A percentile compares a stretch with the other conserved stretches of the same genome.
Evolutionary conservation across 2,329 filamentous ascomycete genomes (phyloP).

Genomic region (Setomelanomma holmii): DNA sequence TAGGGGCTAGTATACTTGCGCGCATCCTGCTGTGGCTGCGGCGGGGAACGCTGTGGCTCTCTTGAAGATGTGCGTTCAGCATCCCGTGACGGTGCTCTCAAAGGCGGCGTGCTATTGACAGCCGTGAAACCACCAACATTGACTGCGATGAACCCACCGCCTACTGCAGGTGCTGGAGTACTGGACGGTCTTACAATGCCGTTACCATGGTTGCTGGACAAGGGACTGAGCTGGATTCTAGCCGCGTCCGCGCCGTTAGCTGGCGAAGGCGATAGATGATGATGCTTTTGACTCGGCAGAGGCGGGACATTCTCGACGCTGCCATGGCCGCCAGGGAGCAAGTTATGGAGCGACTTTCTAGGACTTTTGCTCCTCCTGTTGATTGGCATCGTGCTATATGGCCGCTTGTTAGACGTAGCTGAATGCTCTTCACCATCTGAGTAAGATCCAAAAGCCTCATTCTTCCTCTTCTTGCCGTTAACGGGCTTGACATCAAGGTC

Average conservation of each 20-base stretch:
- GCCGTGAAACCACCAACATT: slow-evolving; percentile 33
- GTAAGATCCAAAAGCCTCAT: slow-evolving; percentile 33
- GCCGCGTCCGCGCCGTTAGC: slow-evolving; percentile 24
- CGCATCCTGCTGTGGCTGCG: slow-evolving; percentile 17
- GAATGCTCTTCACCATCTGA: slow-evolving; percentile 42
- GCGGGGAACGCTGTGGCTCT: slow-evolving; percentile 22
- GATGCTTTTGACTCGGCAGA: slow-evolving; percentile 25
- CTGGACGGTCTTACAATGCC: slow-evolving; percentile 24
- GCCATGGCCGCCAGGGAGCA: slow-evolving; percentile 26
- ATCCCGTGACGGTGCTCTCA: slow-evolving; percentile 20
- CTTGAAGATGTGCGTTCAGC: slow-evolving; percentile 16
- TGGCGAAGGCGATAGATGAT: slow-evolving; percentile 26
- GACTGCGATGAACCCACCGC: slow-evolving; percentile 28
- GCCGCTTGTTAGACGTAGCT: slow-evolving; percentile 35
- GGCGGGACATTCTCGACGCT: slow-evolving; percentile 39
- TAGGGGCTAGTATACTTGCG: slow-evolving; percentile 40
- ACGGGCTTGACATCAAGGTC: slow-evolving; percentile 31
- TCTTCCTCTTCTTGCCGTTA: slow-evolving; percentile 44
- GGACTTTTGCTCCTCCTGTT: slow-evolving; percentile 34
- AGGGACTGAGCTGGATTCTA: slow-evolving; percentile 34
- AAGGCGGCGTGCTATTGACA: slow-evolving; percentile 27
- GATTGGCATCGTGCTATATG: slow-evolving; percentile 36
- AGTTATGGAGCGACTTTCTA: slow-evolving; percentile 35
- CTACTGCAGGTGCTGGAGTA: slow-evolving; percentile 12
- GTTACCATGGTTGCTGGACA: slow-evolving; percentile 41